Evolutionary conservation across 441 rosid species (phyloP), one percentile per base, ranked within the genome.

Genomic region (Populus hybrid): DNA sequence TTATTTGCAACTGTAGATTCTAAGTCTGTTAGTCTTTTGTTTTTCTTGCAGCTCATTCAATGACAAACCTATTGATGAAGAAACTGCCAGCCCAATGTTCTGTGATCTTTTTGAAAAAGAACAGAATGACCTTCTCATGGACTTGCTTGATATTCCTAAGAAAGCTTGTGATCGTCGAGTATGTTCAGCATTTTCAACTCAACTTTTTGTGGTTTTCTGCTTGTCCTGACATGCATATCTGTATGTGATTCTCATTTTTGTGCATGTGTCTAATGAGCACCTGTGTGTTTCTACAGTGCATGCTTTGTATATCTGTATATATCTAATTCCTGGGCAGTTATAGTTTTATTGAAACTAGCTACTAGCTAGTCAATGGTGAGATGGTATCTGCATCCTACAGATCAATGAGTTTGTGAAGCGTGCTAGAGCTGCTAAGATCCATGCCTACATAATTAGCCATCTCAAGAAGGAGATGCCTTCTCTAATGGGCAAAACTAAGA

Each of bases 151-250:
- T 80, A 90, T 93, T 72, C 97, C 98, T 0, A 94, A 93, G 86
- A 94, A 90, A 84, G 98, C 98, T 75, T 94, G 98, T 65, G 97
- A 93, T 89, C 97, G 97, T 26, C 89, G 90, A 26, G 97, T 91
- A 83, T 81, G 73, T 81, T 67, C 75, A 16, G 23, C 11, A 8
- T 5, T 61, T 61, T 16, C 28, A 21, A 10, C 23, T 6, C 21
- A 16, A 1, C 1, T 65, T 59, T 68, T 28, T 26, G 1, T 16
- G 4, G 3, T 26, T 75, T 64, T 38, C 10, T 32, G 40, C 28
- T 50, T 65, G 4, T 69, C 30, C 63, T 24, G 11, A 30, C 21
- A 14, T 28, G 34, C 9, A 18, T 32, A 21, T 40, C 14, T 24
- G 14, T 34, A 42, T 36, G 26, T 18, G 10, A 10, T 66, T 63